A percentile compares a stretch with the other conserved stretches of the same genome.
Evolutionary conservation across 2,329 filamentous ascomycete genomes (phyloP).

Genomic region (Tolypocladium pustulatum): DNA sequence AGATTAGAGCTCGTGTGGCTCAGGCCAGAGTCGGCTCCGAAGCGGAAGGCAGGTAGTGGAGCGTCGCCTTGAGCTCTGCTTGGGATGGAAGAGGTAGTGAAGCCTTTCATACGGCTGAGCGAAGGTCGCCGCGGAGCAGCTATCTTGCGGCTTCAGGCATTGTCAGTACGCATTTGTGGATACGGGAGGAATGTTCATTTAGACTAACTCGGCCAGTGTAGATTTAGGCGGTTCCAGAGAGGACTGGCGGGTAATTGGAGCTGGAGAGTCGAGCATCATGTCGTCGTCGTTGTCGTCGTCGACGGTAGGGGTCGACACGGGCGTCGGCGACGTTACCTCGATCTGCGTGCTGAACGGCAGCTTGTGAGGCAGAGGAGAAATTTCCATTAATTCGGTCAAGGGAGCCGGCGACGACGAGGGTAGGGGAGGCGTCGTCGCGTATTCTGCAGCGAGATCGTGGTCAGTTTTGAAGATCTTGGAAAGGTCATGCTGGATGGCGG

Average conservation of each 20-base stretch:
- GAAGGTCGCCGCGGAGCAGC: conserved; percentile 63
- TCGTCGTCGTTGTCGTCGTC: conserved; percentile 24
- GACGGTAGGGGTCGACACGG: conserved; percentile 35
- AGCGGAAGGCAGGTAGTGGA: conserved; percentile 64
- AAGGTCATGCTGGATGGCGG: background rate
- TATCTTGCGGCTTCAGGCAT: conserved; percentile 47
- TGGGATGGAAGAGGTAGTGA: conserved; percentile 56
- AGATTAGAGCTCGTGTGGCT: conserved; percentile 29
- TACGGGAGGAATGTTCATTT: conserved; percentile 8
- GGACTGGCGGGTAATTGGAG: conserved; percentile 33
- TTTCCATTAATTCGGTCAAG: conserved; percentile 73
- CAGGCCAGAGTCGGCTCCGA: conserved; percentile 37
- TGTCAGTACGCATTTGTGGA: conserved; percentile 11
- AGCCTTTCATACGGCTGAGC: conserved; percentile 63
- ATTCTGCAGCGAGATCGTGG: conserved; percentile 37
- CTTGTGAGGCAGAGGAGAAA: conserved; percentile 89
- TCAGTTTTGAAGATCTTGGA: conserved; percentile 5
- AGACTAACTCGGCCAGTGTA: conserved; percentile 41
- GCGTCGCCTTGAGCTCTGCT: conserved; percentile 50
- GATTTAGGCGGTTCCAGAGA: conserved; percentile 39
- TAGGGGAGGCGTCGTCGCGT: conserved; percentile 74
- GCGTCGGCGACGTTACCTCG: conserved; percentile 63
- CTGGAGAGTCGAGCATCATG: conserved; percentile 48
- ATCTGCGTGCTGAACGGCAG: conserved; percentile 54
- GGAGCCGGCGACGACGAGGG: conserved; percentile 71